phyloP scores from a whole-genome alignment of 2,329 filamentous ascomycete genomes.

The Graphilbum ipis-grandicollis region DNA sequence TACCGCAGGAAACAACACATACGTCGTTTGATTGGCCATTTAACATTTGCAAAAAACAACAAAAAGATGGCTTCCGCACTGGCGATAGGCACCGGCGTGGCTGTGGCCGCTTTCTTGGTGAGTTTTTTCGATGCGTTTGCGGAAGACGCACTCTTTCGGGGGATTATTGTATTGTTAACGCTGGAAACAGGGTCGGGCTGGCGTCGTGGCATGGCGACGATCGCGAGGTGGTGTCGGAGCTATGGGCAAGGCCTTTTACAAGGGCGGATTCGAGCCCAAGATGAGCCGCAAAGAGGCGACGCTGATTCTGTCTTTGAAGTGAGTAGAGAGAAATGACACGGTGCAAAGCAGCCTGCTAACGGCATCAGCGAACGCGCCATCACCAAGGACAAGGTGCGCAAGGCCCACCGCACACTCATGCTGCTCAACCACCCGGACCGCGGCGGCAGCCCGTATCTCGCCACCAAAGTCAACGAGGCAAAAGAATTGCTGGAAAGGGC shows the following conservation, averaged over 20 bases:
- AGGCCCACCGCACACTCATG: slow-evolving; percentile 91
- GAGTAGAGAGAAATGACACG: slow-evolving; percentile 11
- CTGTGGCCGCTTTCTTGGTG: slow-evolving; percentile 49
- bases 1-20: no score
- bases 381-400: slow-evolving; percentile 86
- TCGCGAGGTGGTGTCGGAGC: slow-evolving; percentile 63
- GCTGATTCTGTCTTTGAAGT: slow-evolving; percentile 83
- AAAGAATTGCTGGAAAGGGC: slow-evolving; percentile 86
- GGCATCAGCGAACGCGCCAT: slow-evolving; percentile 58
- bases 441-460: slow-evolving; percentile 88
- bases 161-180: slow-evolving; percentile 8
- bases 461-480: slow-evolving; percentile 96
- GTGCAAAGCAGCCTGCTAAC: not conserved
- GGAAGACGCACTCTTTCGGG: no score
- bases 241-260: slow-evolving; percentile 86
- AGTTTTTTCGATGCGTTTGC: slow-evolving; percentile 1
- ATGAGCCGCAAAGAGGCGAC: slow-evolving; percentile 90
- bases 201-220: slow-evolving; percentile 72
- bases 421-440: slow-evolving; percentile 95
- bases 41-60: no score
- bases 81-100: slow-evolving; percentile 41
- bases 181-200: slow-evolving; percentile 66
- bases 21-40: no score
- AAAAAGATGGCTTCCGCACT: slow-evolving; percentile 39
- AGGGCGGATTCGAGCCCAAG: slow-evolving; percentile 90